Evolutionary conservation across 345 rosid species (phyloP).

Genomic region (Hirschfeldia incana): DNA sequence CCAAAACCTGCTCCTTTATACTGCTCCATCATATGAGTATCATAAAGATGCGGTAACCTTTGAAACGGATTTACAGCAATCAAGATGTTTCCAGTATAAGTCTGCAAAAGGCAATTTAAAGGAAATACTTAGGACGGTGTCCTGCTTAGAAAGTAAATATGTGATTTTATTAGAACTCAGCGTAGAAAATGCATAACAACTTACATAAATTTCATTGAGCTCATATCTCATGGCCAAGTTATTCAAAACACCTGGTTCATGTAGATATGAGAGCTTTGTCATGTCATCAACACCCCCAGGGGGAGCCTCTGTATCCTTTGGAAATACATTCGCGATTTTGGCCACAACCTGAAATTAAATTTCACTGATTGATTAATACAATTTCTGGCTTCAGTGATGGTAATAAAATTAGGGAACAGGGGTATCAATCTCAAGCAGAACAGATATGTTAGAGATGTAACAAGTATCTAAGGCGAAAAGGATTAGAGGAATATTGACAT

Average conservation of each 20-base stretch:
- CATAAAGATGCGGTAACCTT: slow-evolving; percentile 96
- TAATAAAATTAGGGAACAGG: neutral
- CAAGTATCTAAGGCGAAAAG: neutral
- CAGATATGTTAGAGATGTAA: neutral
- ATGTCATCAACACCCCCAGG: slow-evolving; percentile 99
- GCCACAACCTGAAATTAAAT: slow-evolving; percentile 70
- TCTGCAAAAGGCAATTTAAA: slow-evolving; percentile 49
- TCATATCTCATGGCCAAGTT: slow-evolving; percentile 96
- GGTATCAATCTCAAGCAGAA: slow-evolving; percentile 9
- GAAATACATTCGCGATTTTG: slow-evolving; percentile 75
- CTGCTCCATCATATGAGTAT: slow-evolving; percentile 99
- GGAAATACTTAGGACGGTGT: slow-evolving; percentile 26
- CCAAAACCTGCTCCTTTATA: slow-evolving; percentile 98
- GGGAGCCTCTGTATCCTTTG: slow-evolving; percentile 94
- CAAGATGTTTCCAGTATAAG: slow-evolving; percentile 97
- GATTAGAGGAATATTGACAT: neutral
- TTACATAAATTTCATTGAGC: slow-evolving; percentile 96
- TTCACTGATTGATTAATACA: slow-evolving; percentile 8
- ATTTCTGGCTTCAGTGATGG: slow-evolving; percentile 11
- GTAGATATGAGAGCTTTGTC: slow-evolving; percentile 99
- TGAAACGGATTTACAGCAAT: slow-evolving; percentile 99
- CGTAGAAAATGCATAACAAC: slow-evolving; percentile 33
- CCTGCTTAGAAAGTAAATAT: neutral
- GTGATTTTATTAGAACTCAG: neutral
- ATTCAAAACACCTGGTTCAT: slow-evolving; percentile 95